Conservation (phyloP, 1,139 yeast genomes). For the Lodderomyces pseudojiufengensis region DNA sequence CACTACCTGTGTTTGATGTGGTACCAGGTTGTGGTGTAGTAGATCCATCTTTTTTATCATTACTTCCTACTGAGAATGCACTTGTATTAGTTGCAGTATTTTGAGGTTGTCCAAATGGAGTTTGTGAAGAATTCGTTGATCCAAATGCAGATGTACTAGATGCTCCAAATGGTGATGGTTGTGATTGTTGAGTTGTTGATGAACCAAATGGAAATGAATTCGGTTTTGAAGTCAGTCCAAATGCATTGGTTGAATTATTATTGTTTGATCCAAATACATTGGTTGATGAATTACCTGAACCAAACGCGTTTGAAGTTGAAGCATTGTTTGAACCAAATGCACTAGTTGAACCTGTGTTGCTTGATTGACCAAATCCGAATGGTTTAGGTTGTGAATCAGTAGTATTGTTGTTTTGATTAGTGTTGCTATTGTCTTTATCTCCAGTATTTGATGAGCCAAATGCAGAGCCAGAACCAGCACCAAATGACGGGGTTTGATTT, state of each 20-base stretch:
- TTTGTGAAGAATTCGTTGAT: neutral
- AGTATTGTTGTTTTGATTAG: too few relatives aligned
- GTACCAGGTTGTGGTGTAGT: constrained; percentile 17
- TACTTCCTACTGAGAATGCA: constrained; percentile 22
- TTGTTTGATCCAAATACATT: constrained; percentile 13
- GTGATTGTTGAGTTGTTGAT: constrained; percentile 2
- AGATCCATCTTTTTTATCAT: constrained; percentile 19
- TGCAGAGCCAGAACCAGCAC: constrained; percentile 3
- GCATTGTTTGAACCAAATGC: constrained; percentile 3
- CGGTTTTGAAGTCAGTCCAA: constrained; percentile 3
- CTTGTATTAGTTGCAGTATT: constrained; percentile 16
- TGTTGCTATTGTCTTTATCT: too few relatives aligned
- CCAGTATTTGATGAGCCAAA: neutral
- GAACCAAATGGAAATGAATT: constrained; percentile 10
- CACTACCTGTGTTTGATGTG: constrained; percentile 8
- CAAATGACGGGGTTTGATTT: neutral
- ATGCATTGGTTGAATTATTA: neutral
- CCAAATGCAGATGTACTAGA: constrained; percentile 10
- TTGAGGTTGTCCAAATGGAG: constrained; percentile 16
- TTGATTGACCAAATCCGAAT: neutral
- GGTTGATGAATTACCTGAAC: neutral
- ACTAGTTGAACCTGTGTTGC: neutral
- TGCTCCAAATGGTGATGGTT: constrained; percentile 6
- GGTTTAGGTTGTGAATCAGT: neutral
- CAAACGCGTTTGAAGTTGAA: constrained; percentile 4